phyloP scores from a whole-genome alignment of 805 yeast species.

The Wickerhamia fluorescens region DNA sequence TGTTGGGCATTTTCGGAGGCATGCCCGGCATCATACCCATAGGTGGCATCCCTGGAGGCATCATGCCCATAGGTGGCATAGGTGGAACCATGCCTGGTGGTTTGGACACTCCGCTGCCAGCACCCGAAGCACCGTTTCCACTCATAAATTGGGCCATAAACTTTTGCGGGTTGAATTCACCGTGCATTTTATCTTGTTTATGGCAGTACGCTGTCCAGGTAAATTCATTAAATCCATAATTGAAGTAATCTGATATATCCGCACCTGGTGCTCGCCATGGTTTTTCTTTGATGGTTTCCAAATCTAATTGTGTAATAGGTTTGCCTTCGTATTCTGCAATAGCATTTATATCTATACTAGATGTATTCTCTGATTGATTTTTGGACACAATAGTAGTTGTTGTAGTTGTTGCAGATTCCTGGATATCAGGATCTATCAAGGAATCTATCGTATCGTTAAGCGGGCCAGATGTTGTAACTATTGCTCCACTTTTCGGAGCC shows the following conservation, averaged over 20 bases:
- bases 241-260: conserved; percentile 88
- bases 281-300: conserved; percentile 80
- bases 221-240: conserved; percentile 92
- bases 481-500: conserved; percentile 11
- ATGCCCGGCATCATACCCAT: conserved; percentile 7
- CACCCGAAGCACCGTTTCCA: conserved; percentile 17
- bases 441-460: conserved; percentile 25
- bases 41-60: conserved; percentile 10
- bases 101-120: conserved; percentile 5
- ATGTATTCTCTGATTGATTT: conserved; percentile 28
- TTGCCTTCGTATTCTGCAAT: conserved; percentile 72
- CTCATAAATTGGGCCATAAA: conserved; percentile 57
- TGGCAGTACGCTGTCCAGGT: conserved; percentile 92
- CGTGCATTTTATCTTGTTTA: conserved; percentile 75
- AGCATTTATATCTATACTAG: conserved; percentile 57
- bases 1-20: conserved; percentile 14
- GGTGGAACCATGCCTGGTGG: conserved; percentile 16
- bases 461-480: conserved; percentile 19
- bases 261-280: conserved; percentile 99
- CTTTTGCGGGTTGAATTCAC: conserved; percentile 77
- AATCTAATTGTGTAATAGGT: conserved; percentile 73
- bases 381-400: conserved; percentile 32
- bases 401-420: conserved; percentile 15
- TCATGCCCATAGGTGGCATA: conserved; percentile 16
- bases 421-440: conserved; percentile 12